Evolutionary conservation across 352 stramenopile species (phyloP).

Genomic region (Saprolegnia parasitica): DNA sequence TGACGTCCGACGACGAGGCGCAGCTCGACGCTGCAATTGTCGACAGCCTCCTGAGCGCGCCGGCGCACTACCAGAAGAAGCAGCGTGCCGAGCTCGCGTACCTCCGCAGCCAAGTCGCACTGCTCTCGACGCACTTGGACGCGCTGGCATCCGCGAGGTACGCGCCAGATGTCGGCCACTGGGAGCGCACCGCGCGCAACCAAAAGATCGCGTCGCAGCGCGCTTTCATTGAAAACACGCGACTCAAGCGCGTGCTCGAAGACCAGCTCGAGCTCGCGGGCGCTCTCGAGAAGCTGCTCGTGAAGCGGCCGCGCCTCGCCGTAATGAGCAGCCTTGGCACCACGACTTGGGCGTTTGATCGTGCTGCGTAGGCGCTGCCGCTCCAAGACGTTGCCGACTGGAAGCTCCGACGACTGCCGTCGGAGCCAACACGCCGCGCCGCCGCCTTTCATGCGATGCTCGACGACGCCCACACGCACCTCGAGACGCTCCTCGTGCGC

Average conservation of each 20-base stretch:
- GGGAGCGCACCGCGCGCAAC: background rate
- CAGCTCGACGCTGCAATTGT: constrained; percentile 8
- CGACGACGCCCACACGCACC: background rate
- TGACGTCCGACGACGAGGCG: background rate
- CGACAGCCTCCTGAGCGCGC: constrained; percentile 1
- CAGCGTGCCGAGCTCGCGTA: constrained; percentile 1
- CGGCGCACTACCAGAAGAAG: constrained; percentile 1
- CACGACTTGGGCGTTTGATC: background rate
- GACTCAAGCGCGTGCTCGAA: background rate
- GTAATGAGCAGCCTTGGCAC: background rate
- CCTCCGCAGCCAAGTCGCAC: background rate
- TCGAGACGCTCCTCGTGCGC: background rate
- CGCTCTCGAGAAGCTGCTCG: background rate
- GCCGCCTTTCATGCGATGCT: constrained; percentile 1
- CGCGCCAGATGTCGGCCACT: background rate
- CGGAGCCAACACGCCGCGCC: background rate
- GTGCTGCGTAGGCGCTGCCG: background rate
- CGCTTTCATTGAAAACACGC: background rate
- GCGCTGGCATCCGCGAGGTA: background rate
- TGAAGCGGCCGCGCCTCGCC: constrained; percentile 7
- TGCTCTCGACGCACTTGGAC: background rate
- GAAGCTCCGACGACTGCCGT: constrained; percentile 6
- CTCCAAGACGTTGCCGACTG: background rate
- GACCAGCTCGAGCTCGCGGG: constrained; percentile 9
- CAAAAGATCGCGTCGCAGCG: background rate